Evolutionary conservation across 1,284 basidiomycete species (phyloP), one percentile per base, ranked within the genome.

Genomic region (Ceratobasidium sp.): DNA sequence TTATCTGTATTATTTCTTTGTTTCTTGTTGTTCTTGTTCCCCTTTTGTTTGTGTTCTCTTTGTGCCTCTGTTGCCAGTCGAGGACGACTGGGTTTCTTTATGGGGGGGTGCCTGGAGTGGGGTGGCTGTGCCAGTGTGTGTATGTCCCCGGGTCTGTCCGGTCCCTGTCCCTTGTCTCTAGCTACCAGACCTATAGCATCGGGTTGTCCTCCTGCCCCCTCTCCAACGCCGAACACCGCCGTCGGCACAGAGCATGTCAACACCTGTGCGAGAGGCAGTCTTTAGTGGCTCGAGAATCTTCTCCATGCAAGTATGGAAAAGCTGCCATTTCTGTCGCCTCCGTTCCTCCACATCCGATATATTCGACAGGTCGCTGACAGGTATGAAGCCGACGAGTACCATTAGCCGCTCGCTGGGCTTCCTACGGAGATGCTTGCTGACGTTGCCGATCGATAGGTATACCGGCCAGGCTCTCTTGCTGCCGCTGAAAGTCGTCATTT

Each of bases 301-400:
- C 14, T 62, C 23, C 79, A 82, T 80, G 52, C 79, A 80, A 4
- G 59, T n/a, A 62, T 82, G 81, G 54, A 81, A 82, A 2, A 81
- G 74, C 18, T 79, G 44, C 65, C 65, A 50, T 3, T 30, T 20
- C n/a, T 3, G 10, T n/a, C 50, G 14, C n/a, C 65, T 12, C n/a
- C 46, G 23, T 6, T 5, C 44, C 4, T 48, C 30, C 65, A 12
- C 18, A 27, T 67, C 27, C 4, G 44, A 27, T 18, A 67, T 67
- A 27, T 44, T n/a, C 5, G 14, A 18, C 10, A 52, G 44, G 46
- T 35, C 27, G 20, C 20, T 33, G 50, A 67, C 41, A 7, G 65
- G 65, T 67, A 67, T 48, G 46, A 50, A 67, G 14, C 65, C 65
- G 14, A 67, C 41, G 7, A 67, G 44, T 6, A 67, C 27, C 46